Evolutionary conservation across 495 filamentous ascomycete genomes (phyloP), one percentile per base, ranked within the genome.

Genomic region (Xylaria longipes): DNA sequence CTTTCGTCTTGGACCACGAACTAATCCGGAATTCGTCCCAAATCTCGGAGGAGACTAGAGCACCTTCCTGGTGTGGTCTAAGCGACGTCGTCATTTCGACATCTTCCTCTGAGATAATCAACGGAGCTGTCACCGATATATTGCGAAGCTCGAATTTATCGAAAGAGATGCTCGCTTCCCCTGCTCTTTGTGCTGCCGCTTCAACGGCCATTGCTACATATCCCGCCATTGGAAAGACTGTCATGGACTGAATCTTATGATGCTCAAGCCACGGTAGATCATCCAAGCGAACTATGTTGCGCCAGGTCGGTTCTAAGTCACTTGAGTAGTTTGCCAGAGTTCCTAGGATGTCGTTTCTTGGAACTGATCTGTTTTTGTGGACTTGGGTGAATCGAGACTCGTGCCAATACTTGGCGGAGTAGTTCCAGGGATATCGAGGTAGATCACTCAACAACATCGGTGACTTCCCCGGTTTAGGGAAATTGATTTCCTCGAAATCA

Each of bases 141-240:
- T 87, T 76, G 7, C 82, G 78, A n/a, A 88, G 69, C 39, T 81
- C 81, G 71, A 84, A 87, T 65, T 75, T 80, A 70, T 82, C 76
- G 27, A 80, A 82, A 43, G 72, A 45, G 5, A 69, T 62, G 7
- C 77, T 78, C 0, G 77, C 52, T 1, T 72, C 29, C 2, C 76
- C 67, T 0, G 83, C 82, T 50, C 84, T 66, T 64, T 86, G 82
- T 39, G 76, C 69, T 41, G 81, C 75, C 0, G 88, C 84, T 69
- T 93, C 90, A 0, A 90, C 61, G 1, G 86, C 88, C 80, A 88
- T 88, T 4, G 84, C 79, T 35, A 89, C 73, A 68, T 87, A 91
- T 0, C 84, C 87, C 8, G 89, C 84, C 67, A 86, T 87, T n/a
- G 91, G 91, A 70, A 90, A 90, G 1, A 93, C 80, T 1, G 78